Percentiles rank a stretch among this genome's conserved stretches.
Conservation (phyloP, 176 grass and related monocot genomes). For the Cenchrus fungigraminus region DNA sequence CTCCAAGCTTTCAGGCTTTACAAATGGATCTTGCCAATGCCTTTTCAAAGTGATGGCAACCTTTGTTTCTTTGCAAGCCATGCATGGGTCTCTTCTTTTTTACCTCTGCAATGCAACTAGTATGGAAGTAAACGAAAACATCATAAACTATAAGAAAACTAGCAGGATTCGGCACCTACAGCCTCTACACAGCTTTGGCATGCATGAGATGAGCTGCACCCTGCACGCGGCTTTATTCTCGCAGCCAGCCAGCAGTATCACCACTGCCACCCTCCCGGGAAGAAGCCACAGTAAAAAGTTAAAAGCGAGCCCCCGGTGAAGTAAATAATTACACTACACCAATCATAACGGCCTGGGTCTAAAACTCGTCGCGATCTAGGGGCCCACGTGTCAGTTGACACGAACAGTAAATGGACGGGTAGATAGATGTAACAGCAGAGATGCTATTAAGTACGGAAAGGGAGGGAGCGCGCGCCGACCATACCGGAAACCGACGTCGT, state of each 20-base stretch:
- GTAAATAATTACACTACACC: conserved; percentile 56
- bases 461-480: conserved; percentile 23
- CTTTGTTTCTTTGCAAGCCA: conserved; percentile 30
- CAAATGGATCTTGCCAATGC: conserved; percentile 19
- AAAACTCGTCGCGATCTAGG: not conserved
- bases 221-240: conserved; percentile 48
- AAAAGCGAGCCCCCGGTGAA: conserved; percentile 2
- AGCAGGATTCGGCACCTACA: conserved; percentile 5
- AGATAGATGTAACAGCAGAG: conserved; percentile 34
- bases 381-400: conserved; percentile 30
- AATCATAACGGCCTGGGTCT: conserved; percentile 46
- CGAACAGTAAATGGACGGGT: conserved; percentile 43
- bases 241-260: conserved; percentile 22
- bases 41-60: conserved; percentile 47
- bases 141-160: conserved; percentile 13
- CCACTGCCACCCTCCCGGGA: conserved; percentile 10
- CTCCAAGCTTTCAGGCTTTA: conserved; percentile 51
- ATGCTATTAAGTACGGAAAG: conserved; percentile 17
- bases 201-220: conserved; percentile 32
- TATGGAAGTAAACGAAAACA: not conserved
- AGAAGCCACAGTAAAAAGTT: conserved; percentile 50
- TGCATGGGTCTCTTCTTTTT: not conserved
- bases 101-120: not conserved
- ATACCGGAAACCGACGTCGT: conserved; percentile 95
- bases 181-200: conserved; percentile 24